Conservation (phyloP, 257 asterid species). For the Solanum chiquidenum region DNA sequence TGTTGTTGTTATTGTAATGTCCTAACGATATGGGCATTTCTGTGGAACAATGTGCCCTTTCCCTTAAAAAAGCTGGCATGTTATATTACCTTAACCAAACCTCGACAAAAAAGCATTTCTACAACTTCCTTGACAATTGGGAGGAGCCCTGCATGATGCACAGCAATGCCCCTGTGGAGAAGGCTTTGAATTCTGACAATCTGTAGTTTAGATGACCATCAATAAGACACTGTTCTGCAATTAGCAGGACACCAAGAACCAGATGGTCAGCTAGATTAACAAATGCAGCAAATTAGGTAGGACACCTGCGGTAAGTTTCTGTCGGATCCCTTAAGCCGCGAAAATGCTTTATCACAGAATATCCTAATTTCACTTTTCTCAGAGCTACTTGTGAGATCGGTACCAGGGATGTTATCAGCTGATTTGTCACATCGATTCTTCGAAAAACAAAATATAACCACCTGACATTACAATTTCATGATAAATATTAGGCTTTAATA, state of each 20-base stretch:
- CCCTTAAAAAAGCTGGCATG: background rate
- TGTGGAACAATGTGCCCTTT: background rate
- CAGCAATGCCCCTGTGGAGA: constrained; percentile 88
- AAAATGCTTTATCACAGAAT: constrained; percentile 94
- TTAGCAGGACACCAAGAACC: background rate
- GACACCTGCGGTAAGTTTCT: constrained; percentile 92
- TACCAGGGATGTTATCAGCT: constrained; percentile 74
- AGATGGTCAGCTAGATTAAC: background rate
- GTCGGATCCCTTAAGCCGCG: constrained; percentile 95
- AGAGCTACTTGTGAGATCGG: constrained; percentile 85
- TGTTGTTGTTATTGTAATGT: background rate
- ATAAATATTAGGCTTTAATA: background rate
- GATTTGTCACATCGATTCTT: constrained; percentile 91
- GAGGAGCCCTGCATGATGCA: constrained; percentile 97
- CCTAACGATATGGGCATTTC: background rate
- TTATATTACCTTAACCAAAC: constrained; percentile 72
- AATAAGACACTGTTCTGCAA: background rate
- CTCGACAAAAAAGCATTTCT: constrained; percentile 99
- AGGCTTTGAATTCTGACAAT: constrained; percentile 91
- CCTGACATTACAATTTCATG: background rate
- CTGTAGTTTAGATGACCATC: constrained; percentile 31
- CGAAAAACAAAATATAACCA: constrained; percentile 92
- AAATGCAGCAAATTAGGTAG: constrained; percentile 1
- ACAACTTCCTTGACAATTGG: constrained; percentile 99
- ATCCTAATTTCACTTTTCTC: constrained; percentile 95